Evolutionary conservation across 2,329 filamentous ascomycete species (phyloP).

Genomic region (Neofusicoccum cordaticola): DNA sequence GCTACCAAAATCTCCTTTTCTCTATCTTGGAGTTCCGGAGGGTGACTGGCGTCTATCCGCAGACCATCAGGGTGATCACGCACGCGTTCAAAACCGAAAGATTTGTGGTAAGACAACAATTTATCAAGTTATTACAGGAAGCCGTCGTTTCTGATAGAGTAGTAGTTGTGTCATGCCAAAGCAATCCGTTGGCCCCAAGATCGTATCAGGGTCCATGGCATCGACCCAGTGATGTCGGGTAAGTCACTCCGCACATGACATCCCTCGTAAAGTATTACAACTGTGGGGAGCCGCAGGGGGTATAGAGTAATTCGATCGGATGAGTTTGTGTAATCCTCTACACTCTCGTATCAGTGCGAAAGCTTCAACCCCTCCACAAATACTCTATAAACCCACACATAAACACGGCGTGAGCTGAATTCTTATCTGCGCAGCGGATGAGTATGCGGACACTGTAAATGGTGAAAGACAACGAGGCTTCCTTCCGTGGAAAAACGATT

Average conservation of each 20-base stretch:
- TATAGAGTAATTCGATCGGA: no score
- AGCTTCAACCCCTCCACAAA: no score
- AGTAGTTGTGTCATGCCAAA: constrained; percentile 18
- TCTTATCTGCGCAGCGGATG: constrained; percentile 21
- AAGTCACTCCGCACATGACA: not conserved
- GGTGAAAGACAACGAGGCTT: constrained; percentile 40
- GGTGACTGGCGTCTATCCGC: constrained; percentile 39
- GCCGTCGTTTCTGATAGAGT: not conserved
- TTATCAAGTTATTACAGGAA: not conserved
- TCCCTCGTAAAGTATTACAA: no score
- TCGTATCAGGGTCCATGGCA: constrained; percentile 42
- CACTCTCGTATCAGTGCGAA: no score
- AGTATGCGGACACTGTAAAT: constrained; percentile 34
- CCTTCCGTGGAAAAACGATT: constrained; percentile 38
- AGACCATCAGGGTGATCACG: constrained; percentile 43
- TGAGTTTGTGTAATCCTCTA: no score
- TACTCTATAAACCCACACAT: no score
- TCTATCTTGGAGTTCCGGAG: constrained; percentile 59
- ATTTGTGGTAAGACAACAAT: constrained; percentile 26
- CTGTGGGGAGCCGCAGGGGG: no score
- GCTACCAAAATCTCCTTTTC: constrained; percentile 80
- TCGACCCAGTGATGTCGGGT: constrained; percentile 44
- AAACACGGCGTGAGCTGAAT: not conserved
- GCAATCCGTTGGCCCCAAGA: constrained; percentile 44
- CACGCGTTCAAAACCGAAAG: constrained; percentile 48